A percentile compares a stretch with the other conserved stretches of the same genome.
Evolutionary conservation across 345 rosid species (phyloP).

Genomic region (Isatis tinctoria): DNA sequence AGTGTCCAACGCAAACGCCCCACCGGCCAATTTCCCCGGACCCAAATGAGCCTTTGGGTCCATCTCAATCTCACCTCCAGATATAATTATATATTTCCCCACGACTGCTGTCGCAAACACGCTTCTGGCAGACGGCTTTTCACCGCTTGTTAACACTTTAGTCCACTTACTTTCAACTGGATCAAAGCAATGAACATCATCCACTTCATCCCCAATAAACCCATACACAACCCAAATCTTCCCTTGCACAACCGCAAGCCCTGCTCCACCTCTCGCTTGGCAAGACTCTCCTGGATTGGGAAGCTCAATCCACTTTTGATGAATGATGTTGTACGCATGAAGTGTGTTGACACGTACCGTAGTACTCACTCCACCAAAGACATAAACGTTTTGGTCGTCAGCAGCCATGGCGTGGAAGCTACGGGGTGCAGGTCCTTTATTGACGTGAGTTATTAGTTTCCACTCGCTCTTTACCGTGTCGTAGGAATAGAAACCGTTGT

Average conservation of each 20-base stretch:
- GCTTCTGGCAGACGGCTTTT: background rate
- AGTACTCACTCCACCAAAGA: background rate
- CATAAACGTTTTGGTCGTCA: constrained; percentile 10
- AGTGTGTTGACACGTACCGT: background rate
- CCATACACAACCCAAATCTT: constrained; percentile 1
- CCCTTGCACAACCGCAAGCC: background rate
- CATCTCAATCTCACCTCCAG: background rate
- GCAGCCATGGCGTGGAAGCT: constrained; percentile 21
- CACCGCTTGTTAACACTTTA: background rate
- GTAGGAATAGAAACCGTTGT: constrained; percentile 21
- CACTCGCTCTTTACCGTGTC: constrained; percentile 26
- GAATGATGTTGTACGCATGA: background rate
- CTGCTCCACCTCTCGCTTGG: background rate
- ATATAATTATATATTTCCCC: background rate
- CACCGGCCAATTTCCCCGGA: background rate
- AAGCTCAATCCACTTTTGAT: background rate
- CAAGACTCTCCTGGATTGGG: background rate
- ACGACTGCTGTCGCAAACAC: background rate
- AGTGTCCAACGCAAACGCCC: background rate
- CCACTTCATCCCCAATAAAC: background rate
- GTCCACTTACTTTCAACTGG: background rate
- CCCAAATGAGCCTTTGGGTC: background rate
- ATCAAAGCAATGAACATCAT: background rate
- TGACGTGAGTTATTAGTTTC: constrained; percentile 15
- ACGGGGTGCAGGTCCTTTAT: constrained; percentile 18